These are phyloP conservation scores for Phytophthora crassamura DNA, from an alignment of 352 stramenopile genomes.

Conservation along the genomic window DNA sequence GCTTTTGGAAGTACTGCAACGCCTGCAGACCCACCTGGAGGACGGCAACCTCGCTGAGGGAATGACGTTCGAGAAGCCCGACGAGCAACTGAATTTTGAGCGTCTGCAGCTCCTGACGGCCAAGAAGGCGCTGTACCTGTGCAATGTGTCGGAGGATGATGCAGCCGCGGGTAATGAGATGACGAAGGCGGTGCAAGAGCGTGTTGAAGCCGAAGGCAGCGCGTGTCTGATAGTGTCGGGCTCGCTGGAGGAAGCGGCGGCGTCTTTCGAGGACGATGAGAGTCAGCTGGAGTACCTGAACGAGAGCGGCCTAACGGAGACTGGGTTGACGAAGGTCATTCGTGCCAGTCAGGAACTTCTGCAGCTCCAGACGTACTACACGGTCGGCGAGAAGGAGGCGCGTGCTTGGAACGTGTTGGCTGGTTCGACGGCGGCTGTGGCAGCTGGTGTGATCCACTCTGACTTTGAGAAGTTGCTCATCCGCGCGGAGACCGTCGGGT, in stretches of 20 bases:
- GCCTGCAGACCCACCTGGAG: conserved; percentile 77
- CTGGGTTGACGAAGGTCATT: conserved; percentile 87
- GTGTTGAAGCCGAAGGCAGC: conserved; percentile 74
- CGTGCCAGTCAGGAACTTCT: conserved; percentile 93
- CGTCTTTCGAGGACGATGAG: conserved; percentile 87
- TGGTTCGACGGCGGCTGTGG: conserved; percentile 76
- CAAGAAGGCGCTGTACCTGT: conserved; percentile 97
- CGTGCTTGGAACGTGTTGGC: conserved; percentile 84
- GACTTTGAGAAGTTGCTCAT: conserved; percentile 91
- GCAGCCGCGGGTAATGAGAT: conserved; percentile 94
- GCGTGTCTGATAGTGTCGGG: conserved; percentile 80
- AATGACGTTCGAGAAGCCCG: conserved; percentile 71
- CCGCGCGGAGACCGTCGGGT: conserved; percentile 95
- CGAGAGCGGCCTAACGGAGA: conserved; percentile 75
- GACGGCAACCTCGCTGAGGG: conserved; percentile 74
- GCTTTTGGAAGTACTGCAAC: conserved; percentile 68
- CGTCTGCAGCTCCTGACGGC: conserved; percentile 86
- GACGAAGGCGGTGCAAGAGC: conserved; percentile 78
- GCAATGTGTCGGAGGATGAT: conserved; percentile 97
- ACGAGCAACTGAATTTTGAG: conserved; percentile 89
- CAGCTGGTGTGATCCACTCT: conserved; percentile 86
- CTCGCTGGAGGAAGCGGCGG: conserved; percentile 79
- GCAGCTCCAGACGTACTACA: conserved; percentile 98
- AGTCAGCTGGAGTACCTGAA: conserved; percentile 96
- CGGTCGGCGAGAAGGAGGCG: conserved; percentile 86